Conservation (phyloP, 768 basidiomycete genomes). For the Naganishia randhawae region DNA sequence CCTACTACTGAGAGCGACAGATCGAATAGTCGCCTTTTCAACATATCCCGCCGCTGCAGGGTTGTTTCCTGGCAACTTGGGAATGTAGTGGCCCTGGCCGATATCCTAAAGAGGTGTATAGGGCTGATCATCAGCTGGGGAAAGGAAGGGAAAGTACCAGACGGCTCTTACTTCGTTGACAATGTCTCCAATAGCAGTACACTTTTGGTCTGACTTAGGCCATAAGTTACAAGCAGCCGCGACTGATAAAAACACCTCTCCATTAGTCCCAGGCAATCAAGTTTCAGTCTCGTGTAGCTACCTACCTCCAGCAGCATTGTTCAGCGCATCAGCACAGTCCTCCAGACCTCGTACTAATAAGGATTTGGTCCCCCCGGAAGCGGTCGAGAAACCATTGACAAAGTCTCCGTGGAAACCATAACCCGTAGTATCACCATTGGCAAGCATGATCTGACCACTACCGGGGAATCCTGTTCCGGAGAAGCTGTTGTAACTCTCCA, state of each 20-base stretch:
- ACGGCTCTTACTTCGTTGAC: slow-evolving; percentile 3
- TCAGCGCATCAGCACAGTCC: slow-evolving; percentile 12
- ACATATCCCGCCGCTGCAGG: slow-evolving; percentile 11
- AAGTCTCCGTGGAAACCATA: slow-evolving; percentile 50
- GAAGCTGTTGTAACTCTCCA: slow-evolving; percentile 37
- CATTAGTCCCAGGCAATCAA: background rate
- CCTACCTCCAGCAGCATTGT: slow-evolving; percentile 15
- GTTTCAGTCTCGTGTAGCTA: background rate
- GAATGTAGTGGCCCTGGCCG: slow-evolving; percentile 17
- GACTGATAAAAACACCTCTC: background rate
- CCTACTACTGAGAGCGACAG: slow-evolving; percentile 7
- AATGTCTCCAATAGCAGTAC: slow-evolving; percentile 9
- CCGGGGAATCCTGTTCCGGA: slow-evolving; percentile 13
- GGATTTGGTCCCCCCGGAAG: background rate
- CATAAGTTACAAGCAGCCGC: slow-evolving; percentile 6
- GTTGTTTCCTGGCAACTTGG: slow-evolving; percentile 47
- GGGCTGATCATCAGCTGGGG: background rate
- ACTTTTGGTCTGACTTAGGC: slow-evolving; percentile 10
- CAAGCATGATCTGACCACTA: slow-evolving; percentile 39
- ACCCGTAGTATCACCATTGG: slow-evolving; percentile 50
- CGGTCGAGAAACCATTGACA: slow-evolving; percentile 48
- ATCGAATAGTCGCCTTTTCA: slow-evolving; percentile 1
- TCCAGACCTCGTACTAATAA: slow-evolving; percentile 11
- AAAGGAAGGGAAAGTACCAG: background rate
- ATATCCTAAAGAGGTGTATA: background rate